phyloP scores from a whole-genome alignment of 1,284 basidiomycete species.

The Puccinia sorghi region DNA sequence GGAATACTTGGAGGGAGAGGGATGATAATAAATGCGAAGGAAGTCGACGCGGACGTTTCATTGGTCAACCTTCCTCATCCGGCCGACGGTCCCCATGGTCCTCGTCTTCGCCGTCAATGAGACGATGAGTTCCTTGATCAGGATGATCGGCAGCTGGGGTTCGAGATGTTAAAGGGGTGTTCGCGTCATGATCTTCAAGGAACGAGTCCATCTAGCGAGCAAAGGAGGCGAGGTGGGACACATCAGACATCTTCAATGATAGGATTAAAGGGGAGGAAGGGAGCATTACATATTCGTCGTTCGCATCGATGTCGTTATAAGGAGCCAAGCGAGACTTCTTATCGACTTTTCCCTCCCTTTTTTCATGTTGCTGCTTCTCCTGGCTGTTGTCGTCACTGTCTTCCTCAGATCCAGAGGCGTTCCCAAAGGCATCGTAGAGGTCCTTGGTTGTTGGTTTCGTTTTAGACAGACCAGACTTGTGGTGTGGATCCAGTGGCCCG shows the following conservation, averaged over 20 bases:
- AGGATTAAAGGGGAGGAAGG: background rate
- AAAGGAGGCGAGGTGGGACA: background rate
- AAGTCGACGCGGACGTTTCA: background rate
- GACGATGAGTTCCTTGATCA: background rate
- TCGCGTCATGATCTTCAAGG: constrained; percentile 15
- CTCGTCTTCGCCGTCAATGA: background rate
- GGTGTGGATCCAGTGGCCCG: constrained; percentile 56
- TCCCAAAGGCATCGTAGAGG: constrained; percentile 84
- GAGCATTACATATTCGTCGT: constrained; percentile 39
- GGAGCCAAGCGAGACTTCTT: background rate
- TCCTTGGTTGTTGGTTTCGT: constrained; percentile 66
- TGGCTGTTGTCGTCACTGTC: constrained; percentile 64
- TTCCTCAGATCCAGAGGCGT: constrained; percentile 59
- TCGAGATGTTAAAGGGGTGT: constrained; percentile 10
- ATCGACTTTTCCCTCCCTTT: background rate
- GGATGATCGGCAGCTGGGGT: background rate
- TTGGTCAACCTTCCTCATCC: background rate
- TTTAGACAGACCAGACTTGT: constrained; percentile 52
- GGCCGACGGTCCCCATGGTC: background rate
- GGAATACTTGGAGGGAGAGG: background rate
- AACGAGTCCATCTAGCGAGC: constrained; percentile 32
- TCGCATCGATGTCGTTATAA: constrained; percentile 25
- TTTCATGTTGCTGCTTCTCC: constrained; percentile 65
- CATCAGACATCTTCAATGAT: background rate
- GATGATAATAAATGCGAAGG: background rate